Conservation (phyloP, 164 flowering plant species). For the Annona cherimola region DNA sequence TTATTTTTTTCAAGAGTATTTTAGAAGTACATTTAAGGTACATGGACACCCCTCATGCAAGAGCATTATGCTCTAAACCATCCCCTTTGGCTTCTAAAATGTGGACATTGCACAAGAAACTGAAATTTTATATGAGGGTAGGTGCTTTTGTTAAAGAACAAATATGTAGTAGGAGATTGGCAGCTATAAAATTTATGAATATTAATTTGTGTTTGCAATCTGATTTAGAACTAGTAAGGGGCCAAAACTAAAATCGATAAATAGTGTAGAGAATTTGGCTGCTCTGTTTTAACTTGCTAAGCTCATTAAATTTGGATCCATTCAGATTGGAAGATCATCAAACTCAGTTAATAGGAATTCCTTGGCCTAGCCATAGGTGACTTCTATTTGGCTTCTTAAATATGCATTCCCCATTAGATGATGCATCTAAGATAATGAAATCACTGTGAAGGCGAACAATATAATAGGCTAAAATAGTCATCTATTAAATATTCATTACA, state of each 20-base stretch:
- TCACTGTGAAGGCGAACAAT: not conserved
- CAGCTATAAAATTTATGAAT: too few relatives aligned
- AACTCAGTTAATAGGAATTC: not conserved
- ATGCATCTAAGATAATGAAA: not conserved
- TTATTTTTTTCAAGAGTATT: too few relatives aligned
- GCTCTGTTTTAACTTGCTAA: not conserved
- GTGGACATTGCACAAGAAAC: not conserved
- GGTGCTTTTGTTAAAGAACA: not conserved
- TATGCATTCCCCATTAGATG: not conserved
- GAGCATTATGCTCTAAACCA: too few relatives aligned
- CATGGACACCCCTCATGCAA: too few relatives aligned
- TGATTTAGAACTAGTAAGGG: not conserved
- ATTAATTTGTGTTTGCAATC: too few relatives aligned
- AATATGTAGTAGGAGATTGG: not conserved
- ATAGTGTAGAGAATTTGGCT: not conserved
- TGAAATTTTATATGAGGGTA: not conserved
- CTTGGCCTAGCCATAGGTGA: not conserved
- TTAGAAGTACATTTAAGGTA: too few relatives aligned
- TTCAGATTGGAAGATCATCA: not conserved
- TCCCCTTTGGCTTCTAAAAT: too few relatives aligned
- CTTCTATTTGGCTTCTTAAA: not conserved
- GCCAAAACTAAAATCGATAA: not conserved
- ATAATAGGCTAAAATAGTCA: too few relatives aligned
- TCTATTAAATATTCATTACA: too few relatives aligned
- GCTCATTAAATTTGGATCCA: not conserved